Evolutionary conservation across 2,329 filamentous ascomycete species (phyloP).

Genomic region (Cordyceps militaris): DNA sequence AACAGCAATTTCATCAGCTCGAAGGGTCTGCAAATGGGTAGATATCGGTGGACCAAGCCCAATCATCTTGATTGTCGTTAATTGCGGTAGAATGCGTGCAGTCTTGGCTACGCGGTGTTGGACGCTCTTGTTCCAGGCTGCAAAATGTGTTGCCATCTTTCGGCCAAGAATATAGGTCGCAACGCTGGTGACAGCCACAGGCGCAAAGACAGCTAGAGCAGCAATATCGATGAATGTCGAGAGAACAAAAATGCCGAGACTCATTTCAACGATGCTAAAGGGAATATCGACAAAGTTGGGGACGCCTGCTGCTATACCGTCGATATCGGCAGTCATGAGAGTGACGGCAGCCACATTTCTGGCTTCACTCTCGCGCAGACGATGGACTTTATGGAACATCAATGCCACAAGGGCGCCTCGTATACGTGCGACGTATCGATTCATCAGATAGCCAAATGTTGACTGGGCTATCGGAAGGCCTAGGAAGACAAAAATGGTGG

Average conservation of each 20-base stretch:
- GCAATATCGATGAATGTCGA: neutral
- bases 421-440: slow-evolving; percentile 24
- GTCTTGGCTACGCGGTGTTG: neutral
- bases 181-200: neutral
- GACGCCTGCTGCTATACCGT: neutral
- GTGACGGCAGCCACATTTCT: slow-evolving; percentile 20
- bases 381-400: slow-evolving; percentile 40
- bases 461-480: neutral
- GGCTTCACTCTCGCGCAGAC: slow-evolving; percentile 21
- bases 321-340: slow-evolving; percentile 4
- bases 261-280: neutral
- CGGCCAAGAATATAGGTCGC: neutral
- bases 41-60: neutral
- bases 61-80: slow-evolving; percentile 2
- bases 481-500: neutral
- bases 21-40: neutral
- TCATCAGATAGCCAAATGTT: neutral
- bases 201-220: neutral
- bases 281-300: neutral
- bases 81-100: neutral
- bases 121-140: neutral
- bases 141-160: neutral
- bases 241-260: neutral
- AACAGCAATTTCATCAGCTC: neutral
- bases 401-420: slow-evolving; percentile 31